phyloP scores from a whole-genome alignment of 768 basidiomycete species.

The Termitomyces sp. region DNA sequence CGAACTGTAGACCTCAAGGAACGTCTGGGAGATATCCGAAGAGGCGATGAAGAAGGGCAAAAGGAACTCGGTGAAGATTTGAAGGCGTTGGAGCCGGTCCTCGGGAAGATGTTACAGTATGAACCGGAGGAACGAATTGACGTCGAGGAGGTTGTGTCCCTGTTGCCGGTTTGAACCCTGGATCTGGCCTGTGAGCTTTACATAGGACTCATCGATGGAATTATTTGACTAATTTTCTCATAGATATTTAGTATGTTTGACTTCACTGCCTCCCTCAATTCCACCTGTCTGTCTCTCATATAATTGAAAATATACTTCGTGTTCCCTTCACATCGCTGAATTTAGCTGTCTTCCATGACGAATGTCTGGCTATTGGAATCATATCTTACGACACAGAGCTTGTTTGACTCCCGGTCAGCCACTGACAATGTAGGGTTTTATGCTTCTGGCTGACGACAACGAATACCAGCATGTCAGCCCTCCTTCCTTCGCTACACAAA shows the following conservation, averaged over 20 bases:
- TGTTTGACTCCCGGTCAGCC: background rate
- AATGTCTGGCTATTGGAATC: background rate
- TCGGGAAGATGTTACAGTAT: constrained; percentile 2
- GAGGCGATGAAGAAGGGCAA: background rate
- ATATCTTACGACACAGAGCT: background rate
- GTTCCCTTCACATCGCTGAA: background rate
- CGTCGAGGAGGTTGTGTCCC: constrained; percentile 7
- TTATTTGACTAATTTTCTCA: background rate
- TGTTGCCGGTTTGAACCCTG: constrained; percentile 2
- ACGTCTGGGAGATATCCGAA: background rate
- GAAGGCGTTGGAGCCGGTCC: background rate
- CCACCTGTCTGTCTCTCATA: background rate
- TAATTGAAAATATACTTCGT: background rate
- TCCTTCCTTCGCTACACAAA: constrained; percentile 1
- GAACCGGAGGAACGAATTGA: constrained; percentile 7
- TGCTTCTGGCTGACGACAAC: background rate
- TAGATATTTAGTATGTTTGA: background rate
- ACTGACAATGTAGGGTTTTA: background rate
- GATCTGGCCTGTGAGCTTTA: background rate
- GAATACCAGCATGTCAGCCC: background rate
- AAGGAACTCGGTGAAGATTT: background rate
- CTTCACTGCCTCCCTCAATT: background rate
- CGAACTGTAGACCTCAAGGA: constrained; percentile 7
- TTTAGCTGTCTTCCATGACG: background rate
- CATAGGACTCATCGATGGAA: background rate